phyloP scores from a whole-genome alignment of 75 land plant species.

The Picea glauca region DNA sequence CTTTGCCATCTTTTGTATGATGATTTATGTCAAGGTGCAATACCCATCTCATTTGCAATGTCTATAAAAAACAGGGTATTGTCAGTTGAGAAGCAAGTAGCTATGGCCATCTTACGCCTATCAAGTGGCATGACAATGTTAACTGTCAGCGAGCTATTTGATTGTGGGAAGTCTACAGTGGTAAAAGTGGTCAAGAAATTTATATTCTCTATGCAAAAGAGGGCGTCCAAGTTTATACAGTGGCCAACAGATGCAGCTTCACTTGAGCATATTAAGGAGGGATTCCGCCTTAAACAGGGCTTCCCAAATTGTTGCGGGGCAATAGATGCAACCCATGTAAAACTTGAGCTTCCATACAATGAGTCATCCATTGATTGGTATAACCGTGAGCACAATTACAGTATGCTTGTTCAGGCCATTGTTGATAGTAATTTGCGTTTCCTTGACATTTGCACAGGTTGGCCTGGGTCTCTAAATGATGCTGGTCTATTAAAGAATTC shows the following conservation, averaged over 20 bases:
- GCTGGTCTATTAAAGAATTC: slow-evolving; percentile 15
- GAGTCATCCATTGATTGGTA: slow-evolving; percentile 18
- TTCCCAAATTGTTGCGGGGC: slow-evolving; percentile 35
- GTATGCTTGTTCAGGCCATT: slow-evolving; percentile 35
- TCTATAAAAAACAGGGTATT: slow-evolving; percentile 11
- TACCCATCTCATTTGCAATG: slow-evolving; percentile 12
- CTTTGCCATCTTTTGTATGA: slow-evolving; percentile 11
- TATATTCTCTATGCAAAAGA: slow-evolving; percentile 12
- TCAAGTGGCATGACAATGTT: slow-evolving; percentile 18
- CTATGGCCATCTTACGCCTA: slow-evolving; percentile 24
- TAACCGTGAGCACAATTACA: slow-evolving; percentile 13
- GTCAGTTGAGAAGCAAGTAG: slow-evolving; percentile 28
- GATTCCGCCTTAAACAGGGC: slow-evolving; percentile 16
- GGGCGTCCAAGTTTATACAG: slow-evolving; percentile 18
- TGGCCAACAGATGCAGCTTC: slow-evolving; percentile 24
- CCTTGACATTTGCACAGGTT: slow-evolving; percentile 24
- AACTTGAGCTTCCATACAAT: slow-evolving; percentile 14
- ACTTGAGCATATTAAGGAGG: slow-evolving; percentile 15
- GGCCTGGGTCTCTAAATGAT: slow-evolving; percentile 23
- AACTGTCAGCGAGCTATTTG: slow-evolving; percentile 17
- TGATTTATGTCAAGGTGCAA: slow-evolving; percentile 21
- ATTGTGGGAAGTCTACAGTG: slow-evolving; percentile 21
- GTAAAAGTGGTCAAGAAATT: slow-evolving; percentile 17
- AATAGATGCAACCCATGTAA: slow-evolving; percentile 24
- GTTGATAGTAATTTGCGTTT: slow-evolving; percentile 22